Conservation (phyloP, 257 asterid genomes). For the Rubia yunnanensis region DNA sequence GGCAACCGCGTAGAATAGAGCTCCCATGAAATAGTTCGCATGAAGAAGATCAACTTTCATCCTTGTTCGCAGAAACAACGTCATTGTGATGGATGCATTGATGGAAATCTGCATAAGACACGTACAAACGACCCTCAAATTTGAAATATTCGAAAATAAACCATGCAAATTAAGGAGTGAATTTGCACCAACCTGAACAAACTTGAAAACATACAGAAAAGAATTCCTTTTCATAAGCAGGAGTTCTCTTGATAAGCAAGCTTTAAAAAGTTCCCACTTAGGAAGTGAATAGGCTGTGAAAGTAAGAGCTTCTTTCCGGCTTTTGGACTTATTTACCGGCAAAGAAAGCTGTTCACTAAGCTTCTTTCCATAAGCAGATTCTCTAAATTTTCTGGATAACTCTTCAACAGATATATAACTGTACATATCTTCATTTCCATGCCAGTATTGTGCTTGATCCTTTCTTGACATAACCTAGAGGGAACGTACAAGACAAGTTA, state of each 20-base stretch:
- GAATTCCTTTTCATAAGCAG: slow-evolving; percentile 51
- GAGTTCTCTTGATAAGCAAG: slow-evolving; percentile 46
- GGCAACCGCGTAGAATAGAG: slow-evolving; percentile 34
- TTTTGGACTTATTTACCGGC: slow-evolving; percentile 35
- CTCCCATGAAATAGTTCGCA: slow-evolving; percentile 48
- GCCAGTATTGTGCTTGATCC: slow-evolving; percentile 61
- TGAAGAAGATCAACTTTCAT: slow-evolving; percentile 34
- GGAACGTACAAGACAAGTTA: neutral
- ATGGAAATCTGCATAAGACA: slow-evolving; percentile 34
- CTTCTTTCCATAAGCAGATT: slow-evolving; percentile 28
- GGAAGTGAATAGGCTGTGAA: slow-evolving; percentile 41
- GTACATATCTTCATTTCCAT: slow-evolving; percentile 18
- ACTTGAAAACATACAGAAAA: slow-evolving; percentile 37
- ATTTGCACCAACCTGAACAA: slow-evolving; percentile 34
- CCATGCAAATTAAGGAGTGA: neutral
- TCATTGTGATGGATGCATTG: slow-evolving; percentile 40
- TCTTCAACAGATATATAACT: slow-evolving; percentile 29
- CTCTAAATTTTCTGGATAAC: slow-evolving; percentile 31
- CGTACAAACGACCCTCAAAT: neutral
- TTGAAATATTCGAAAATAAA: no score
- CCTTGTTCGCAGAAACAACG: slow-evolving; percentile 47
- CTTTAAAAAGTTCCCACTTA: slow-evolving; percentile 37
- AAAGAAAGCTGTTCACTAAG: slow-evolving; percentile 28
- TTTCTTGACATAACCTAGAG: slow-evolving; percentile 40
- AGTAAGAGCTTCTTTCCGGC: slow-evolving; percentile 31